Evolutionary conservation across 108 stramenopile species (phyloP).

Genomic region (Discostella pseudostelligera): DNA sequence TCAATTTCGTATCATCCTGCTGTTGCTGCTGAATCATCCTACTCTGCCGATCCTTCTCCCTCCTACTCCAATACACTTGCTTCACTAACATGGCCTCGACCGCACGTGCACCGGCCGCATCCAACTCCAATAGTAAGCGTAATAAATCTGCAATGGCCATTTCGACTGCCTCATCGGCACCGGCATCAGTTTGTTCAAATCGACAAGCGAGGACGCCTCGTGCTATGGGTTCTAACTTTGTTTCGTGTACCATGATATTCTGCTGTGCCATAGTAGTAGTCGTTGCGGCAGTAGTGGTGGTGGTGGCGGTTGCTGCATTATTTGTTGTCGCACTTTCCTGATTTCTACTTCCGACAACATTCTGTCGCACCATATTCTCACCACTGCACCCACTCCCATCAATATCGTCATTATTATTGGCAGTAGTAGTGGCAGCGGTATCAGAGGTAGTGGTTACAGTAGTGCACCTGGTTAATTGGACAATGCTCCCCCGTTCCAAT

Average conservation of each 20-base stretch:
- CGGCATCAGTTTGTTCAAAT: constrained; percentile 89
- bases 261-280: too few species aligned
- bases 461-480: constrained; percentile 22
- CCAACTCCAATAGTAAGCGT: constrained; percentile 54
- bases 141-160: constrained; percentile 89
- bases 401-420: neutral
- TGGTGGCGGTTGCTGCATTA: too few species aligned
- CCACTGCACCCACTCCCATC: neutral
- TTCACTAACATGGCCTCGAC: constrained; percentile 41
- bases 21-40: neutral
- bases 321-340: neutral
- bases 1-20: constrained; percentile 1
- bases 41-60: neutral
- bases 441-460: too few species aligned
- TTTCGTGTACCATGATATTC: constrained; percentile 10
- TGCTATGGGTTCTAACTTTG: constrained; percentile 35
- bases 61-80: constrained; percentile 4
- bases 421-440: neutral
- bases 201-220: constrained; percentile 71
- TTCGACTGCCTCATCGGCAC: constrained; percentile 89
- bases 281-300: too few species aligned
- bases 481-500: constrained; percentile 51
- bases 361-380: neutral
- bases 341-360: neutral
- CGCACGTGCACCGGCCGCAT: constrained; percentile 38